Percentiles rank a stretch among this genome's conserved stretches.
Conservation (phyloP, 2,329 filamentous ascomycete species). For the Xylaria sp. region DNA sequence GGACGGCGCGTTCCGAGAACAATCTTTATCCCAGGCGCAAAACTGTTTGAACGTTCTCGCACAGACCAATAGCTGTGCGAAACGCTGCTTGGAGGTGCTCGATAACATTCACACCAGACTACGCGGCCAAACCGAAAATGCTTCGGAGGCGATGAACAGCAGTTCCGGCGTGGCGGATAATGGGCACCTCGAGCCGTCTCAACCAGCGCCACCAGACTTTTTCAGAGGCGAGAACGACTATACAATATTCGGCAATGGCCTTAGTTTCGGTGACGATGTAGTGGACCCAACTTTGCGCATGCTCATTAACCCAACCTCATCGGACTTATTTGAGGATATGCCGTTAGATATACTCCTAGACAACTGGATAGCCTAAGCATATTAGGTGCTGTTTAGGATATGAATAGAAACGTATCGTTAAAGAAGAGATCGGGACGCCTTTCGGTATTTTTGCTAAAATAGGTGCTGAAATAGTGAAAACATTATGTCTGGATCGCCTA, state of each 20-base stretch:
- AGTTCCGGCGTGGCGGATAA: neutral
- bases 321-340: slow-evolving; percentile 23
- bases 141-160: neutral
- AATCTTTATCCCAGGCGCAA: neutral
- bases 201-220: neutral
- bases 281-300: slow-evolving; percentile 3
- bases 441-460: neutral
- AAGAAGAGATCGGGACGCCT: neutral
- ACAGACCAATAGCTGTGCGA: slow-evolving; percentile 8
- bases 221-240: neutral
- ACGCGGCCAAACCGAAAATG: neutral
- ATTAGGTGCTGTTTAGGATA: neutral
- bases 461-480: neutral
- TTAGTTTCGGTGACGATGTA: neutral
- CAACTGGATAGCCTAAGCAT: slow-evolving; percentile 14
- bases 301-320: slow-evolving; percentile 23
- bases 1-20: neutral
- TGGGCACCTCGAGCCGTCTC: neutral
- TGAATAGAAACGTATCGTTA: neutral
- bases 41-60: slow-evolving; percentile 12
- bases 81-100: slow-evolving; percentile 21
- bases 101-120: slow-evolving; percentile 18
- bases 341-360: slow-evolving; percentile 22
- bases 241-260: neutral
- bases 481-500: neutral